A percentile compares a stretch with the other conserved stretches of the same genome.
Conservation (phyloP, 2,329 filamentous ascomycete genomes). For the Fusarium sambucinum region DNA sequence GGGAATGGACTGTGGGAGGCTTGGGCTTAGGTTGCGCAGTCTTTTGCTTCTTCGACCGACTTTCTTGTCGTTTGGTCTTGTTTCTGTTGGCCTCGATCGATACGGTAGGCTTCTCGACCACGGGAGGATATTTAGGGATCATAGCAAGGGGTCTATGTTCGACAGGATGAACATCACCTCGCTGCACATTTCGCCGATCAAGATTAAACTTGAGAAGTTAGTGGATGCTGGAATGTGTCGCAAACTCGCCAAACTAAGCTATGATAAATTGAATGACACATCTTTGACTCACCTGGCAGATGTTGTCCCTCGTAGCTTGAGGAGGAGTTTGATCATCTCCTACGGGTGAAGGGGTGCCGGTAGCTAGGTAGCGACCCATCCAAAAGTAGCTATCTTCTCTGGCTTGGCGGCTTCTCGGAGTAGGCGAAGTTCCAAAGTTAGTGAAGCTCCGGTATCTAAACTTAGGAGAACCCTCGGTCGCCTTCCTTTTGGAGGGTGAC, state of each 20-base stretch:
- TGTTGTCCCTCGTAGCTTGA: neutral
- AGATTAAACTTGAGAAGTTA: conserved; percentile 27
- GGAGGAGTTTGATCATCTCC: neutral
- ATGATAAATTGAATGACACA: neutral
- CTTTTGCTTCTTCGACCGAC: fast-evolving
- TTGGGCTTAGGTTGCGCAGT: neutral
- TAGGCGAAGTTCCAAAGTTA: neutral
- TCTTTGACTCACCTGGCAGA: neutral
- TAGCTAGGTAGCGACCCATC: neutral
- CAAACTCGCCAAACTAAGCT: neutral
- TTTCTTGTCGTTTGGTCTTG: no score
- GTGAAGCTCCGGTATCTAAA: neutral
- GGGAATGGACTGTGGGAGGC: fast-evolving
- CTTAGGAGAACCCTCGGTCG: neutral
- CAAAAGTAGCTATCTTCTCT: neutral
- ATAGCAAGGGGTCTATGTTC: neutral
- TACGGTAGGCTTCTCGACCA: neutral
- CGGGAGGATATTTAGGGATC: neutral
- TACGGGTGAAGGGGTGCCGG: neutral
- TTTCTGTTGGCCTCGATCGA: neutral
- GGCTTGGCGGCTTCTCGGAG: fast-evolving
- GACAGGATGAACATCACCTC: conserved; percentile 32
- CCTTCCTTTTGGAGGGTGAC: neutral
- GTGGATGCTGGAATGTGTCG: neutral
- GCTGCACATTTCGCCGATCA: neutral